A percentile compares a stretch with the other conserved stretches of the same genome.
Conservation (phyloP, 2,329 filamentous ascomycete genomes). For the Neospermospora avenae region DNA sequence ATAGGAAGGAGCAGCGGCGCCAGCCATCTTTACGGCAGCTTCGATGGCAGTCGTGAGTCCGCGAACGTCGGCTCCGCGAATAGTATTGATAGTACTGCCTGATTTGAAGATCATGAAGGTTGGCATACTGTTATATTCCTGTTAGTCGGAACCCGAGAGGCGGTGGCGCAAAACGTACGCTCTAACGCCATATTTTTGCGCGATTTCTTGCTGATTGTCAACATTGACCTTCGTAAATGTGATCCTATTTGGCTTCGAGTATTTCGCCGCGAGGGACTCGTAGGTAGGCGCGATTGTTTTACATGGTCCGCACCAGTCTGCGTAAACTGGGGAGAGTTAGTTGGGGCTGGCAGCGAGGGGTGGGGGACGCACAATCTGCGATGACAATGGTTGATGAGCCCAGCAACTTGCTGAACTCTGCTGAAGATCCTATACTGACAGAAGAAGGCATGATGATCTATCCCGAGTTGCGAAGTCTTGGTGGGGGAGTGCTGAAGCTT, state of each 20-base stretch:
- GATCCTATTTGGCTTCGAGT: slow-evolving; percentile 77
- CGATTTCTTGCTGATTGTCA: slow-evolving; percentile 75
- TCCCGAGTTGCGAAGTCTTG: not conserved
- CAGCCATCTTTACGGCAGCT: slow-evolving; percentile 57
- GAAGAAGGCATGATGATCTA: slow-evolving; percentile 32
- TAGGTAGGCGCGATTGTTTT: slow-evolving; percentile 89
- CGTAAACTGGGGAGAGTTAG: slow-evolving; percentile 65
- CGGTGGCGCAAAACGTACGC: slow-evolving; percentile 49
- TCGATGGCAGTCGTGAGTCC: slow-evolving; percentile 74
- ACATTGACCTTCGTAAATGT: slow-evolving; percentile 92
- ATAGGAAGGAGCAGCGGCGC: slow-evolving; percentile 46
- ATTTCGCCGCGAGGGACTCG: slow-evolving; percentile 75
- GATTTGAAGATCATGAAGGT: slow-evolving; percentile 91
- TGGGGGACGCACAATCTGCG: slow-evolving; percentile 71
- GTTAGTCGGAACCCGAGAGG: slow-evolving; percentile 8
- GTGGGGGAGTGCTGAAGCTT: not conserved
- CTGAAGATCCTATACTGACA: slow-evolving; percentile 59
- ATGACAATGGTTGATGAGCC: slow-evolving; percentile 75
- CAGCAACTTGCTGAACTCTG: slow-evolving; percentile 71
- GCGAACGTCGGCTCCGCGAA: slow-evolving; percentile 76
- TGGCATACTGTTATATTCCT: slow-evolving; percentile 59
- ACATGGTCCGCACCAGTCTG: slow-evolving; percentile 93
- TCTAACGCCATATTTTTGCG: slow-evolving; percentile 72
- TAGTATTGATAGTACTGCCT: slow-evolving; percentile 68
- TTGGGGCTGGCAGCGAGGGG: slow-evolving; percentile 21